These are phyloP conservation scores for Neurospora sp. DNA, from an alignment of 495 filamentous ascomycete species.

Conservation along the genomic window DNA sequence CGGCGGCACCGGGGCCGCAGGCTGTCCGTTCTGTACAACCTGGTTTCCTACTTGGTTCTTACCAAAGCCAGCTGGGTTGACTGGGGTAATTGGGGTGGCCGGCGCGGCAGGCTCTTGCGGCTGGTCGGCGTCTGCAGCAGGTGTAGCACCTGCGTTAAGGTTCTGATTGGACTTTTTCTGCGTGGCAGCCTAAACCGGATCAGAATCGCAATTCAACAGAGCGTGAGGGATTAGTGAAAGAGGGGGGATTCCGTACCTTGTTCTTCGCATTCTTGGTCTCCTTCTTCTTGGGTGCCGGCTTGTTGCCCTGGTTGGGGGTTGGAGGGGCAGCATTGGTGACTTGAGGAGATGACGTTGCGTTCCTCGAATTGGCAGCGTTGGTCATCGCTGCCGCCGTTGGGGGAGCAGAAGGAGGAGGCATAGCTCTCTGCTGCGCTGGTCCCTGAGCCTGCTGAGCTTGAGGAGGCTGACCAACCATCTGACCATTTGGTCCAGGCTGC, in stretches of 20 bases:
- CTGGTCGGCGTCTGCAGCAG: slow-evolving; percentile 61
- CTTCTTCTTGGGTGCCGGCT: slow-evolving; percentile 81
- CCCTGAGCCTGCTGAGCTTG: slow-evolving; percentile 49
- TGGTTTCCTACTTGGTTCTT: slow-evolving; percentile 45
- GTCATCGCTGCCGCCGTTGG: slow-evolving; percentile 41
- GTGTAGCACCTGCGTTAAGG: slow-evolving; percentile 52
- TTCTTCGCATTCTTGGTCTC: slow-evolving; percentile 53
- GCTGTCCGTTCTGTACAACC: slow-evolving; percentile 35
- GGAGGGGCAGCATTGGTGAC: slow-evolving; percentile 67
- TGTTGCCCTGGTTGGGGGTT: slow-evolving; percentile 70
- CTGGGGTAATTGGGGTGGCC: slow-evolving; percentile 79
- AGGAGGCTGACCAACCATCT: slow-evolving; percentile 51
- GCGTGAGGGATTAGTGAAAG: slow-evolving; percentile 21
- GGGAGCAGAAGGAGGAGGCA: slow-evolving; percentile 86
- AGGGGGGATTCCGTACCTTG: slow-evolving; percentile 56
- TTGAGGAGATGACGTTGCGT: slow-evolving; percentile 72
- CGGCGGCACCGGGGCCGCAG: slow-evolving; percentile 29
- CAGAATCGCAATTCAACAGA: slow-evolving; percentile 17
- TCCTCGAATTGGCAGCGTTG: slow-evolving; percentile 39
- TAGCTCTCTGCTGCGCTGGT: slow-evolving; percentile 59
- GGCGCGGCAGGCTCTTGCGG: slow-evolving; percentile 70
- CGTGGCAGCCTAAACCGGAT: slow-evolving; percentile 41
- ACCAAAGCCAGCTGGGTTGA: slow-evolving; percentile 56
- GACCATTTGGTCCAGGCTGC: slow-evolving; percentile 47
- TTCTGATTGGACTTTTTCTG: slow-evolving; percentile 62